Evolutionary conservation across 148 eudicot species (phyloP).

Genomic region (Nepenthes mirabilis): DNA sequence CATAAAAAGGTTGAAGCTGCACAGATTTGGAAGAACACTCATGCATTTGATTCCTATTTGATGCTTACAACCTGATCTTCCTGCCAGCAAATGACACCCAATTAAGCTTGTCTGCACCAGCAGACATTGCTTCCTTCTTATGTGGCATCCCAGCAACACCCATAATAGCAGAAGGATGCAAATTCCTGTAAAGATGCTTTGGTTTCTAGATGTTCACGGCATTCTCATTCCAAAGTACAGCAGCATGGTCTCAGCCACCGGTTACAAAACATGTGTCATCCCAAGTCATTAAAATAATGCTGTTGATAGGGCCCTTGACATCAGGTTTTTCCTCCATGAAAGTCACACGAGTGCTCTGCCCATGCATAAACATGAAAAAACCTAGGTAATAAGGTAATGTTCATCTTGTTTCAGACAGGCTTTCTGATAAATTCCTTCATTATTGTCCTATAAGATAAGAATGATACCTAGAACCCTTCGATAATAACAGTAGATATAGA

Average conservation of each 20-base stretch:
- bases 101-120: constrained; percentile 80
- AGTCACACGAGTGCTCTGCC: constrained; percentile 48
- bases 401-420: too few species aligned
- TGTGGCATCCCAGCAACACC: constrained; percentile 96
- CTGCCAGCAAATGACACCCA: constrained; percentile 58
- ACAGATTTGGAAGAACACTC: constrained; percentile 89
- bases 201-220: constrained; percentile 62
- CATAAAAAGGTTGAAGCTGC: constrained; percentile 92
- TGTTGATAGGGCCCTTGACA: constrained; percentile 78
- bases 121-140: constrained; percentile 63
- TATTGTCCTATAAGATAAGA: too few species aligned
- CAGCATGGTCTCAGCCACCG: constrained; percentile 96
- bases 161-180: constrained; percentile 93
- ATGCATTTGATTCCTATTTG: constrained; percentile 95
- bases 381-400: too few species aligned
- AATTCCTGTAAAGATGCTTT: constrained; percentile 49
- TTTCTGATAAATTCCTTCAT: too few species aligned
- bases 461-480: too few species aligned
- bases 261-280: constrained; percentile 58
- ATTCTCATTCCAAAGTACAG: constrained; percentile 62
- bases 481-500: too few species aligned
- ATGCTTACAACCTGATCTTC: constrained; percentile 69
- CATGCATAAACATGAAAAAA: too few species aligned
- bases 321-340: constrained; percentile 84
- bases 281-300: constrained; percentile 85